Base-by-base conservation (phyloP, 73 alveolate species). In the Uronychia binucleata region DNA sequence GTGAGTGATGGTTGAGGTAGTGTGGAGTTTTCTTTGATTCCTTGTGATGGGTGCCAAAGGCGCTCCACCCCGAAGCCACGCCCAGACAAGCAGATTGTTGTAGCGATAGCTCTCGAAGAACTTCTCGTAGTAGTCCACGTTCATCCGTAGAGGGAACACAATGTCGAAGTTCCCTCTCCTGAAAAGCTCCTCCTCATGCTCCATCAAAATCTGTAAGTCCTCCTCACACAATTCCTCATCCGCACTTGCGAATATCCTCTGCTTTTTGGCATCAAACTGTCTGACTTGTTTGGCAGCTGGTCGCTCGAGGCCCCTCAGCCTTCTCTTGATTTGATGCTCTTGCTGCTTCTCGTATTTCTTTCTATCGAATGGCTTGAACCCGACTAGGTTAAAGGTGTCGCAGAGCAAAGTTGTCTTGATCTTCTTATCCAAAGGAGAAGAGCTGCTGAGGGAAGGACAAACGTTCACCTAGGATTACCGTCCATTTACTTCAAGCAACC, bases 361-460 rank as follows among this genome's bases (percentile, higher is more conserved):
- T 77, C 94, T 95, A 87, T 96, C 98, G 90, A 91, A 97, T 25
- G 98, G 97, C 13, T 79, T 75, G 25, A 97, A 78, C 28, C 99
- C 99, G 28, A 96, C 88, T n/a, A 96, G 57, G 81, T 91, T 95
- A 75, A 97, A 89, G 28, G 92, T 84, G 89, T 97, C 99, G 34
- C 94, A 85, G 28, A 96, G 83, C 58, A 97, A 90, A 26, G 94
- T 93, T 26, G 98, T 96, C 81, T 97, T 97, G 14, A 97, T 94
- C 79, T 88, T 94, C 82, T 90, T 91, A 86, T 97, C 99, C 28
- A 96, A 82, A 11, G 99, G 98, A 29, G 97, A 81, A 30, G 98
- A 86, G 32, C 98, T 88, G 78, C 94, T 93, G 31, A 97, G 83
- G 27, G 98, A 94, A 11, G 99, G 99, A 31, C 95, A 93, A 8